Base-by-base conservation (phyloP, 176 grass and related monocot genomes). In the Avena insularis region DNA sequence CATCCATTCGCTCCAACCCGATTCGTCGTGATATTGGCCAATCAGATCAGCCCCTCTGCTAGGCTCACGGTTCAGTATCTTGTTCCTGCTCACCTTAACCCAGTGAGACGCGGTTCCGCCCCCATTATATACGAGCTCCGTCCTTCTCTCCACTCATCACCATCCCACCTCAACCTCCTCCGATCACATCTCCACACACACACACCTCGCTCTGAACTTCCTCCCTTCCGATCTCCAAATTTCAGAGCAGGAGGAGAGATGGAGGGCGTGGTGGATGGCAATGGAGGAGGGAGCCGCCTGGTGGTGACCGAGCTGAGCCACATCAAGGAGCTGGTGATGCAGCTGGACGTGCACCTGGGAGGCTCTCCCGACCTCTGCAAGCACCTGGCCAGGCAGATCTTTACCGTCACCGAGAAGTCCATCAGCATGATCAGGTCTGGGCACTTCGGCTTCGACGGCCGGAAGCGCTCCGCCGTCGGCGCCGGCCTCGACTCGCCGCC, bases 301-400 rank as follows among this genome's bases (percentile, higher is more conserved):
- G 83, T 95, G 23, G 47, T 92, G 40, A 86, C 53, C 15, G 81
- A 91, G 87, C 91, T 95, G 49, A 87, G 81, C 65, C 53, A 89
- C 27, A 85, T 93, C 76, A 85, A 86, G 54, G 89, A 93, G 76
- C 86, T 93, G 43, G 84, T 86, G 51, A 66, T 27, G 66, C 91
- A 95, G 82, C 88, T 95, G 1, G 78, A 88, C 72, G 55, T 36
- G 6, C 59, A 91, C 71, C 83, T 95, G 33, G 81, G 81, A 4
- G 62, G 83, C 1, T 80, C 72, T 0, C 77, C 36, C 4, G 84
- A 89, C 12, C 47, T 79, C 4, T 96, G 89, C 90, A 93, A 82
- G 87, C 68, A n/a, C 31, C 84, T 96, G 2, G 21, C 75, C 33
- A n/a, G 82, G 15, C 79, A 93, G 81, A 86, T 96, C 75, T 75